phyloP scores from a whole-genome alignment of 2,329 filamentous ascomycete species.

The Dactylellina parvicollis region DNA sequence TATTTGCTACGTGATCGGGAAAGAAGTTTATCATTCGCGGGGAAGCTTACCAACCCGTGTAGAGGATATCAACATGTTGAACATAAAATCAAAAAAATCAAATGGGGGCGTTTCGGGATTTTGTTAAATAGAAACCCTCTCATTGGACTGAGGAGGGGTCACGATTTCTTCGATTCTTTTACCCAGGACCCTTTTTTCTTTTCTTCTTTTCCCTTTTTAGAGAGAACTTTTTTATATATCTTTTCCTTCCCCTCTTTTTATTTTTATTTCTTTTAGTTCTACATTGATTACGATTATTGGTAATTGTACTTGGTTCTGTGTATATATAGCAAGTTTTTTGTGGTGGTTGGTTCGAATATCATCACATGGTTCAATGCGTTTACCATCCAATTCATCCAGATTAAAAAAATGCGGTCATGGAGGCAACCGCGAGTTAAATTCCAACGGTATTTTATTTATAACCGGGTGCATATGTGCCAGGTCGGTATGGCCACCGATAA shows the following conservation, averaged over 20 bases:
- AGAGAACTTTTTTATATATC: not conserved
- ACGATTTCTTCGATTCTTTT: slow-evolving; percentile 51
- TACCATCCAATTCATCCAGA: slow-evolving; percentile 15
- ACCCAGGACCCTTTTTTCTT: slow-evolving; percentile 8
- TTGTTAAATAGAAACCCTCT: slow-evolving; percentile 39
- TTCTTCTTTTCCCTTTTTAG: not conserved
- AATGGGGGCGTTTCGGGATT: slow-evolving; percentile 50
- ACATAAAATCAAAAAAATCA: slow-evolving; percentile 12
- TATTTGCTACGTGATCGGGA: not conserved
- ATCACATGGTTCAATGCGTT: too few relatives aligned
- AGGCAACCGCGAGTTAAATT: not conserved
- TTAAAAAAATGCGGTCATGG: not conserved
- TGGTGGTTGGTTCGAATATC: slow-evolving; percentile 7
- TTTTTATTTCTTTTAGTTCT: not conserved
- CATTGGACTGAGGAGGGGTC: slow-evolving; percentile 10
- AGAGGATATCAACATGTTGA: slow-evolving; percentile 42
- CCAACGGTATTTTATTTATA: not conserved
- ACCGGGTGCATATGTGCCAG: too few relatives aligned
- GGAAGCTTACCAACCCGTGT: slow-evolving; percentile 21
- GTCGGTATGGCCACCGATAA: too few relatives aligned
- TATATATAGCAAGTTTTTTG: slow-evolving; percentile 36
- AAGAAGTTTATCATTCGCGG: not conserved
- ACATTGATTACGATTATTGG: slow-evolving; percentile 16
- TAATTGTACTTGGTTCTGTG: slow-evolving; percentile 42
- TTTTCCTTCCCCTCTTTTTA: not conserved